Base-by-base conservation (phyloP, 2,329 filamentous ascomycete genomes). In the Penicillium sp. region DNA sequence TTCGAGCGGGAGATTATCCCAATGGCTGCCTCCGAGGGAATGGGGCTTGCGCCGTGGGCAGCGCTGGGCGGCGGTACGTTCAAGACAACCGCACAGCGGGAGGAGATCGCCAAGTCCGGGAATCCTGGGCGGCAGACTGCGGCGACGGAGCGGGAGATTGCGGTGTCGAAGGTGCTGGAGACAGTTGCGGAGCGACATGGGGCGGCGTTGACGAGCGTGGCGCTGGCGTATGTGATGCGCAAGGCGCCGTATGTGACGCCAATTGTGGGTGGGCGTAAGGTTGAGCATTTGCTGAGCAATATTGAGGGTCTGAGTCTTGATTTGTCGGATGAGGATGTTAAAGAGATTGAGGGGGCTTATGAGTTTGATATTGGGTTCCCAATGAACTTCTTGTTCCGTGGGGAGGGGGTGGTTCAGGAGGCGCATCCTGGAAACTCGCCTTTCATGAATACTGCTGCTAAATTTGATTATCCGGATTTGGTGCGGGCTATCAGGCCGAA, bases 1-100 rank as follows among this genome's bases (percentile, higher is more conserved):
- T 83, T 89, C 53, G 85, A 87, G 74, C 80, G 84, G 36, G 85
- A 87, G n/a, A 85, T 87, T 61, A 78, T 89, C 45, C 84, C 84
- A 41, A 88, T 88, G 85, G 77, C 74, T 34, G 76, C 77, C 42
- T 76, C 78, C 11, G 83, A 88, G 65, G 84, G 84, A 47, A 86
- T 87, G 81, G 83, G 76, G 0, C 67, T 86, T 7, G 78, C 78
- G 0, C 82, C 83, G 1, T 83, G 80, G 79, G 80, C 79, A 8
- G 67, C 76, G 1, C 73, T 85, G 8, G 81, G 80, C 35, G 61
- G 59, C 4, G 81, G 81, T 38, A 72, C 74, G 51, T 79, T 82
- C 70, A 78, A 81, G 66, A 73, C 74, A n/a, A 61, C 65, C 48
- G 54, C 57, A 1, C 55, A 62, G 18, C 56, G 61, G 27, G 56